Evolutionary conservation across 139 green algal genomes (phyloP).

Genomic region (Chlamydomonas schloesseri): DNA sequence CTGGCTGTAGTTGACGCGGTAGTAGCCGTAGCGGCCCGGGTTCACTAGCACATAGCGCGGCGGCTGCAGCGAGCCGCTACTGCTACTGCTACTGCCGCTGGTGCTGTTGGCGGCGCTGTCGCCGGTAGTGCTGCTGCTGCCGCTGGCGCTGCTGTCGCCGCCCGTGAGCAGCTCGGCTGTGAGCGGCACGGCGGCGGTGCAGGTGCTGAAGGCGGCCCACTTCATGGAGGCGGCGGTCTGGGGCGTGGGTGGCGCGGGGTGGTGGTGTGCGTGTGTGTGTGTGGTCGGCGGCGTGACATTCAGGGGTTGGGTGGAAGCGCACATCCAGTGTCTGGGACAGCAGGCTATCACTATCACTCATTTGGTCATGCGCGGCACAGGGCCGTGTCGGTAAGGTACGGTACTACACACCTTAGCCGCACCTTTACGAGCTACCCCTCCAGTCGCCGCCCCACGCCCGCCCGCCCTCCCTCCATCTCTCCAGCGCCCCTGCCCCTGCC

Average conservation of each 20-base stretch:
- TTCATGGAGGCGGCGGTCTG: constrained; percentile 20
- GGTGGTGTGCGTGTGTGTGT: not conserved
- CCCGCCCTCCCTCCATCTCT: too few relatives aligned
- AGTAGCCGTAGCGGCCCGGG: constrained; percentile 41
- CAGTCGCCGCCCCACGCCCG: too few relatives aligned
- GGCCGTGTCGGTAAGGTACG: too few relatives aligned
- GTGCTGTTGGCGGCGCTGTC: not conserved
- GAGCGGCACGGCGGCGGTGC: constrained; percentile 25
- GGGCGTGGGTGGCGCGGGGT: not conserved
- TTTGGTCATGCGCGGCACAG: too few relatives aligned
- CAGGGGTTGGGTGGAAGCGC: not conserved
- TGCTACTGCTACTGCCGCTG: too few relatives aligned
- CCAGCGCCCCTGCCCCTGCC: too few relatives aligned
- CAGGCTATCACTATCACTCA: too few relatives aligned
- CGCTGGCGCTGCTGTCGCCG: not conserved
- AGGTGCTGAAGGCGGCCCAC: constrained; percentile 54
- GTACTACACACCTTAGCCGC: too few relatives aligned
- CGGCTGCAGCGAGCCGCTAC: too few relatives aligned
- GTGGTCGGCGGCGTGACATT: not conserved
- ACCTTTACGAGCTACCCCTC: too few relatives aligned
- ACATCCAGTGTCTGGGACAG: too few relatives aligned
- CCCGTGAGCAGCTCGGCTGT: not conserved
- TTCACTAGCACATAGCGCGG: constrained; percentile 40
- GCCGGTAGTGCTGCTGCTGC: not conserved
- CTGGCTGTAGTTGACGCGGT: constrained; percentile 43